Conservation (phyloP, 495 filamentous ascomycete genomes). For the Aspergillus nidulans region DNA sequence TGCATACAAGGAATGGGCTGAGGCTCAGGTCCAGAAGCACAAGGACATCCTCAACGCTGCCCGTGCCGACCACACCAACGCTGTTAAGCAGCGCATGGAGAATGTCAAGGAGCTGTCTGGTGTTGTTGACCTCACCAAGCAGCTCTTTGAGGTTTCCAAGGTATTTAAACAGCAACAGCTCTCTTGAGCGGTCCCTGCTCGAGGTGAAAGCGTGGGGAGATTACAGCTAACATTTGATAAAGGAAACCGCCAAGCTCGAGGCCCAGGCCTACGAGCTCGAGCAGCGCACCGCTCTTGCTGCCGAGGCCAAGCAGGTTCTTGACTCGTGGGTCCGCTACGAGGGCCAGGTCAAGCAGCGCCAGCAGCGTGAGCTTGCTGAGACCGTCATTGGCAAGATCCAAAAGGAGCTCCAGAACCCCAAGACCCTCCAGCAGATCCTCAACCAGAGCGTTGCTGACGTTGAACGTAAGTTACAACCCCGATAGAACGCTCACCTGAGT, state of each 20-base stretch:
- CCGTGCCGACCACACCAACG: conserved; percentile 87
- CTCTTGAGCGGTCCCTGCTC: not conserved
- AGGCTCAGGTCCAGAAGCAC: conserved; percentile 80
- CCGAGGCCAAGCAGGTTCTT: conserved; percentile 90
- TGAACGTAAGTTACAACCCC: conserved; percentile 69
- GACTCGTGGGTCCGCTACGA: conserved; percentile 99
- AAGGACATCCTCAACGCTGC: conserved; percentile 89
- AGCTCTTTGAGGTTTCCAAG: conserved; percentile 97
- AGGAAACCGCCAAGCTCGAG: conserved; percentile 97
- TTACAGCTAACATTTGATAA: conserved; percentile 17
- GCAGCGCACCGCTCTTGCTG: conserved; percentile 82
- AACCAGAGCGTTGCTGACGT: conserved; percentile 92
- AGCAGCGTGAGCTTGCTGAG: conserved; percentile 94
- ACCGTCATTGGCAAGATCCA: conserved; percentile 90
- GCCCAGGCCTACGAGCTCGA: conserved; percentile 94
- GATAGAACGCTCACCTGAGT: not conserved
- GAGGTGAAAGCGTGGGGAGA: not conserved
- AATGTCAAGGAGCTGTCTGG: conserved; percentile 87
- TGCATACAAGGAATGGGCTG: conserved; percentile 86
- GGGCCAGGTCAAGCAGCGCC: conserved; percentile 94
- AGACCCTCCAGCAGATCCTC: conserved; percentile 88
- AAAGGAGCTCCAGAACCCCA: conserved; percentile 98
- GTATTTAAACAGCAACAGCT: conserved; percentile 42
- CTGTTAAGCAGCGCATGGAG: conserved; percentile 88
- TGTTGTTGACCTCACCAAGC: conserved; percentile 94